Percentiles rank a stretch among this genome's conserved stretches.
These are phyloP conservation scores for Stylonectria norvegica DNA, from an alignment of 2,329 filamentous ascomycete species.

Conservation along the genomic window DNA sequence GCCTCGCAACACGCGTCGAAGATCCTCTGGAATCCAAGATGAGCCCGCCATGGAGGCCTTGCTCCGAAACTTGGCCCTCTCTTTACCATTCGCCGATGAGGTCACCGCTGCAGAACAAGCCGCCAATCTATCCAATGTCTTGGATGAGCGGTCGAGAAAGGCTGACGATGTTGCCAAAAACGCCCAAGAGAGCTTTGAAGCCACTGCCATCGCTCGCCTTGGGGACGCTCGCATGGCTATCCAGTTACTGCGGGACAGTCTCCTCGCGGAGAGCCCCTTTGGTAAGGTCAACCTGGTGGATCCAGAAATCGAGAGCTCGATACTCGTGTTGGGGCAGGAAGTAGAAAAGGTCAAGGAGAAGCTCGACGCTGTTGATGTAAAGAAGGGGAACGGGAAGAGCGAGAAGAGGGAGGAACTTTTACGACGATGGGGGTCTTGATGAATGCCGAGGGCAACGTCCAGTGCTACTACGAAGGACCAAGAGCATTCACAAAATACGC, in stretches of 20 bases:
- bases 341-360: conserved; percentile 39
- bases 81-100: conserved; percentile 34
- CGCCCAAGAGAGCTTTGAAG: conserved; percentile 51
- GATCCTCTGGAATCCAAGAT: conserved; percentile 38
- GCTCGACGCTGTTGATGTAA: conserved; percentile 38
- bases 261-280: conserved; percentile 52
- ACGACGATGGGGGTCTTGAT: conserved; percentile 29
- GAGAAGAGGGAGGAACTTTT: conserved; percentile 48
- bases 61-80: conserved; percentile 46
- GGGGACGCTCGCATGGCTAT: conserved; percentile 47
- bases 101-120: conserved; percentile 23
- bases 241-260: conserved; percentile 47
- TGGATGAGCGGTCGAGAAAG: conserved; percentile 42
- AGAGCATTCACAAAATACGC: too few relatives aligned
- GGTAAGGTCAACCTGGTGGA: conserved; percentile 49
- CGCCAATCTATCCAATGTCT: conserved; percentile 32
- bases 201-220: conserved; percentile 38
- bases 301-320: conserved; percentile 49
- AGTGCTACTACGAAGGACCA: neutral
- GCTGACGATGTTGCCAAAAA: conserved; percentile 41
- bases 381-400: conserved; percentile 38
- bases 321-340: conserved; percentile 46
- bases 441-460: neutral
- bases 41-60: conserved; percentile 45
- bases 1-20: conserved; percentile 23